phyloP scores from a whole-genome alignment of 306 rosid species.

The Leucaena leucocephala region DNA sequence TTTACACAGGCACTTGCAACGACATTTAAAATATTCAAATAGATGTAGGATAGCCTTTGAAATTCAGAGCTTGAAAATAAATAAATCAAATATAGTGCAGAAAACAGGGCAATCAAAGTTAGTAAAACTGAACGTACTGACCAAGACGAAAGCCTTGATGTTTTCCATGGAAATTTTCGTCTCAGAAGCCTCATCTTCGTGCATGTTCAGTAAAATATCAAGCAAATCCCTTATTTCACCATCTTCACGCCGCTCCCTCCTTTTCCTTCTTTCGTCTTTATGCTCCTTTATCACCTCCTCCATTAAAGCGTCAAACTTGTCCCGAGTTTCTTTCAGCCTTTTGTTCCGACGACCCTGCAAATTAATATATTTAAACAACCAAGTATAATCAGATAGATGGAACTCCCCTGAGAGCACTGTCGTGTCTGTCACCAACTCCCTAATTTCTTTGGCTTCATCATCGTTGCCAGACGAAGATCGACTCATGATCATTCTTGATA shows the following conservation, averaged over 20 bases:
- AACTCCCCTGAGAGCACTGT: slow-evolving; percentile 46
- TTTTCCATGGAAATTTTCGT: slow-evolving; percentile 50
- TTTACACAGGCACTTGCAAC: not conserved
- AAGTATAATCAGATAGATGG: slow-evolving; percentile 43
- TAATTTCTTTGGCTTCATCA: slow-evolving; percentile 40
- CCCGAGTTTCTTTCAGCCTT: slow-evolving; percentile 34
- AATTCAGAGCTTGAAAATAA: not conserved
- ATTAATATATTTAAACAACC: slow-evolving; percentile 54
- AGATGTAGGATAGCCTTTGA: not conserved
- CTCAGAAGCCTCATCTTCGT: slow-evolving; percentile 51
- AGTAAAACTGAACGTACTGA: slow-evolving; percentile 15
- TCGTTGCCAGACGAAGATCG: slow-evolving; percentile 42
- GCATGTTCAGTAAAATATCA: slow-evolving; percentile 49
- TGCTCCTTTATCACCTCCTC: slow-evolving; percentile 57
- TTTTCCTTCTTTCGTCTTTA: slow-evolving; percentile 34
- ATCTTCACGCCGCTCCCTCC: slow-evolving; percentile 21
- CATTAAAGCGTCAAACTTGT: slow-evolving; percentile 50
- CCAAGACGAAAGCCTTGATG: slow-evolving; percentile 73
- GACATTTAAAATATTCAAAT: not conserved
- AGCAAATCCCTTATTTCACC: slow-evolving; percentile 47
- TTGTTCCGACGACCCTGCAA: slow-evolving; percentile 43
- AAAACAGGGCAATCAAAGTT: not conserved
- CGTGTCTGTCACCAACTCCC: slow-evolving; percentile 42
- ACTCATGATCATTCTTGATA: slow-evolving; percentile 57
- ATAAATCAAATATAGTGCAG: not conserved